phyloP scores from a whole-genome alignment of 257 asterid species.

The Solanum bulbocastanum region DNA sequence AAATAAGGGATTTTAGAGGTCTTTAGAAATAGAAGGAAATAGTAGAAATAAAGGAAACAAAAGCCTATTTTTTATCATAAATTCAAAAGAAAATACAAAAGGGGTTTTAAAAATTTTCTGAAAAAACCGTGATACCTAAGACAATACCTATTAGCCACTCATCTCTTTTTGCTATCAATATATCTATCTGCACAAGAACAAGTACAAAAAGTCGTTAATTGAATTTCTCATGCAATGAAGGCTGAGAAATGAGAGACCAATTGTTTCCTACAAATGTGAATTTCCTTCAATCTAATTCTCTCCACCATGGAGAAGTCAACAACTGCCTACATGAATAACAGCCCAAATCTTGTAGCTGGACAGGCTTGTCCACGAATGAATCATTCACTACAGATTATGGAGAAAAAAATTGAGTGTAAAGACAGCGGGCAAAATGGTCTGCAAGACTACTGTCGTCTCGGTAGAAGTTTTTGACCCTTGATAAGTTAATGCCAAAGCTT shows the following conservation, averaged over 20 bases:
- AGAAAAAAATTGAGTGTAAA: background rate
- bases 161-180: background rate
- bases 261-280: constrained; percentile 2
- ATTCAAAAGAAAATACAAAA: background rate
- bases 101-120: background rate
- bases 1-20: too few species aligned
- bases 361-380: constrained; percentile 3
- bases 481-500: constrained; percentile 37
- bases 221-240: background rate
- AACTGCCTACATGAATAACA: background rate
- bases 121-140: background rate
- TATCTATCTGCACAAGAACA: background rate
- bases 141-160: background rate
- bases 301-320: background rate
- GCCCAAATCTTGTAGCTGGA: constrained; percentile 1
- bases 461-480: background rate
- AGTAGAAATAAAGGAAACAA: too few species aligned
- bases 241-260: background rate
- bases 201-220: background rate
- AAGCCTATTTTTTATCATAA: background rate
- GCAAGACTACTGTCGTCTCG: background rate
- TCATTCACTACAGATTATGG: background rate
- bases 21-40: too few species aligned
- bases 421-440: background rate
- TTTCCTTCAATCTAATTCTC: background rate